A percentile compares a stretch with the other conserved stretches of the same genome.
Conservation (phyloP, 176 grass and related monocot species). For the Avena atlantica region DNA sequence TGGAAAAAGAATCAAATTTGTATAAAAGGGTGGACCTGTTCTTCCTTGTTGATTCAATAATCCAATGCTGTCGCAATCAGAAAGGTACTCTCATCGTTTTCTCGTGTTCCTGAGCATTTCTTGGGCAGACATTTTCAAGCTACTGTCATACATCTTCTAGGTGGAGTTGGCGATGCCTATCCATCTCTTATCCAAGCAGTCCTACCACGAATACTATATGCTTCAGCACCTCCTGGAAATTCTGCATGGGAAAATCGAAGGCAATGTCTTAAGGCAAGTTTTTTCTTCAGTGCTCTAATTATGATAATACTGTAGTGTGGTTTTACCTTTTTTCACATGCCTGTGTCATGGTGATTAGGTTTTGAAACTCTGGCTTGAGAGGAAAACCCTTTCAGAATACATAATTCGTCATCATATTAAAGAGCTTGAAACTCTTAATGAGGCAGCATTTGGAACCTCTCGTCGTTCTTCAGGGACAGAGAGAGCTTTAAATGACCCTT, state of each 20-base stretch:
- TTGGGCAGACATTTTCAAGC: conserved; percentile 2
- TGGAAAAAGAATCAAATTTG: conserved; percentile 90
- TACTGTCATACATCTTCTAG: conserved; percentile 53
- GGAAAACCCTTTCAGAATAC: conserved; percentile 90
- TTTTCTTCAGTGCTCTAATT: conserved; percentile 30
- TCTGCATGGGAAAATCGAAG: conserved; percentile 95
- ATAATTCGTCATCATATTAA: conserved; percentile 90
- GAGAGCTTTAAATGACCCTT: conserved; percentile 94
- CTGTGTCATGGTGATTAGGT: conserved; percentile 60
- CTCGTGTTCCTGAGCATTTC: conserved; percentile 9
- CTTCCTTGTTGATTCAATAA: conserved; percentile 99
- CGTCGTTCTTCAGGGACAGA: conserved; percentile 74
- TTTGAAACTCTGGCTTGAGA: conserved; percentile 96
- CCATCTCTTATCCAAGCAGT: conserved; percentile 93
- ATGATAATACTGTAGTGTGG: conserved; percentile 3
- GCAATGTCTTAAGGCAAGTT: conserved; percentile 94
- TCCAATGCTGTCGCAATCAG: conserved; percentile 81
- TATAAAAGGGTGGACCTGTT: conserved; percentile 89
- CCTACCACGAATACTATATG: conserved; percentile 75
- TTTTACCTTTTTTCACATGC: conserved; percentile 33
- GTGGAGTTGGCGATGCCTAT: conserved; percentile 76
- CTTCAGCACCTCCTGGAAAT: conserved; percentile 86
- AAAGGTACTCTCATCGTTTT: conserved; percentile 63
- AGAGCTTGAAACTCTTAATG: conserved; percentile 82
- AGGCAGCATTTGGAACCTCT: conserved; percentile 77